phyloP scores from a whole-genome alignment of 495 filamentous ascomycete species.

The Talaromyces liani region DNA sequence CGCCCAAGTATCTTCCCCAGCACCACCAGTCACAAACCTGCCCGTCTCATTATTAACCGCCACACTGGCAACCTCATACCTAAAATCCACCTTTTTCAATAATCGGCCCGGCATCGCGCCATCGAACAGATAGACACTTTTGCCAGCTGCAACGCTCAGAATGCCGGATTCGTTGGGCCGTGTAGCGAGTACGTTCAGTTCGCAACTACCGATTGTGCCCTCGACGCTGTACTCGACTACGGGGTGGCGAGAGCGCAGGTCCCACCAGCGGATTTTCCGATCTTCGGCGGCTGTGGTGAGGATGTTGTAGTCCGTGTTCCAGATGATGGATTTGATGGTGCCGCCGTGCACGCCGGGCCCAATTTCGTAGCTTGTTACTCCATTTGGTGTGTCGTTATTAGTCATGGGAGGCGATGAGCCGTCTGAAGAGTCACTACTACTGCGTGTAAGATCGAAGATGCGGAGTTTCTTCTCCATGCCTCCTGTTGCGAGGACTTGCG shows the following conservation, averaged over 20 bases:
- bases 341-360: conserved; percentile 74
- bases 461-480: conserved; percentile 95
- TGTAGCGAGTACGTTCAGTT: conserved; percentile 55
- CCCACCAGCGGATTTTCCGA: conserved; percentile 89
- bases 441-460: conserved; percentile 73
- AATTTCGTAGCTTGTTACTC: conserved; percentile 66
- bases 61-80: conserved; percentile 82
- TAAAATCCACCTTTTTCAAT: conserved; percentile 67
- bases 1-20: conserved; percentile 83
- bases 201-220: conserved; percentile 82
- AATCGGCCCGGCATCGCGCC: conserved; percentile 59
- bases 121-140: conserved; percentile 87
- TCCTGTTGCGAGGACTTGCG: conserved; percentile 79
- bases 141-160: conserved; percentile 62
- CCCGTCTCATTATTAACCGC: conserved; percentile 74
- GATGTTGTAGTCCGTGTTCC: conserved; percentile 78
- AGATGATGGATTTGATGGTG: conserved; percentile 90
- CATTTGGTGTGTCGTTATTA: conserved; percentile 26
- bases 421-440: conserved; percentile 21
- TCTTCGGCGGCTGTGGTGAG: conserved; percentile 86
- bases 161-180: conserved; percentile 37
- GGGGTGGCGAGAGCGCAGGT: conserved; percentile 65
- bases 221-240: conserved; percentile 67
- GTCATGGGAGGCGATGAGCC: conserved; percentile 14
- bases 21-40: conserved; percentile 81